phyloP scores from a whole-genome alignment of 1,284 basidiomycete genomes.

The Ustilago tritici region DNA sequence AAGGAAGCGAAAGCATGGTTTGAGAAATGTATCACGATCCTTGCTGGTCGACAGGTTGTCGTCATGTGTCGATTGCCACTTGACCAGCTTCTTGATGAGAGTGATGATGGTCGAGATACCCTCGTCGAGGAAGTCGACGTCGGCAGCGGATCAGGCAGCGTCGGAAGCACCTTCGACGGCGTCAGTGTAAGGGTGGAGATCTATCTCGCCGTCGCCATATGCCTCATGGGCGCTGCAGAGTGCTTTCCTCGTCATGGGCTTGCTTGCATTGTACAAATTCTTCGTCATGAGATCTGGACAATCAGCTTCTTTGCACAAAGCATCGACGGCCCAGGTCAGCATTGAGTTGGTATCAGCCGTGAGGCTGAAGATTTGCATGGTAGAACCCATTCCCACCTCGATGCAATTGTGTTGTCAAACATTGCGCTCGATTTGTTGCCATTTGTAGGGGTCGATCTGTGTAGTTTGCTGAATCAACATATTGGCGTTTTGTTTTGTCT shows the following conservation, averaged over 20 bases:
- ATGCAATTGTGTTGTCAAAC: slow-evolving; percentile 37
- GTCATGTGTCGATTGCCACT: too few species aligned
- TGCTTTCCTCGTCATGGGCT: slow-evolving; percentile 16
- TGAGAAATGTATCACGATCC: slow-evolving; percentile 12
- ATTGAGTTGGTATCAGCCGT: slow-evolving; percentile 44
- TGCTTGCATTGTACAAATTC: slow-evolving; percentile 19
- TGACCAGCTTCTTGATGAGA: too few species aligned
- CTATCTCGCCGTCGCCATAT: slow-evolving; percentile 47
- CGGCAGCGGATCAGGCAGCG: too few species aligned
- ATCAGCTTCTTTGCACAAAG: slow-evolving; percentile 21
- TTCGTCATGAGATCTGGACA: slow-evolving; percentile 28
- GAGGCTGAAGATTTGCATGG: slow-evolving; percentile 31
- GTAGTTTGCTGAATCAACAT: too few species aligned
- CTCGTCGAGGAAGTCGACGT: too few species aligned
- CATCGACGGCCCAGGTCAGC: slow-evolving; percentile 34
- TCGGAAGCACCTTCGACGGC: slow-evolving; percentile 2
- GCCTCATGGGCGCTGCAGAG: slow-evolving; percentile 29
- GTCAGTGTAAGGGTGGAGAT: slow-evolving; percentile 26
- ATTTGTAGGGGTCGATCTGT: too few species aligned
- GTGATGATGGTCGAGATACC: too few species aligned
- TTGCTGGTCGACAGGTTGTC: too few species aligned
- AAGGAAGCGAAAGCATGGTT: slow-evolving; percentile 60
- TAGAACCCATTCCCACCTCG: slow-evolving; percentile 31
- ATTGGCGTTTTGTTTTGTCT: slow-evolving; percentile 72
- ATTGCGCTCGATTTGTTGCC: neutral